A percentile compares a stretch with the other conserved stretches of the same genome.
These are phyloP conservation scores for Metarhizium guizhouense DNA, from an alignment of 2,329 filamentous ascomycete genomes.

Conservation along the genomic window DNA sequence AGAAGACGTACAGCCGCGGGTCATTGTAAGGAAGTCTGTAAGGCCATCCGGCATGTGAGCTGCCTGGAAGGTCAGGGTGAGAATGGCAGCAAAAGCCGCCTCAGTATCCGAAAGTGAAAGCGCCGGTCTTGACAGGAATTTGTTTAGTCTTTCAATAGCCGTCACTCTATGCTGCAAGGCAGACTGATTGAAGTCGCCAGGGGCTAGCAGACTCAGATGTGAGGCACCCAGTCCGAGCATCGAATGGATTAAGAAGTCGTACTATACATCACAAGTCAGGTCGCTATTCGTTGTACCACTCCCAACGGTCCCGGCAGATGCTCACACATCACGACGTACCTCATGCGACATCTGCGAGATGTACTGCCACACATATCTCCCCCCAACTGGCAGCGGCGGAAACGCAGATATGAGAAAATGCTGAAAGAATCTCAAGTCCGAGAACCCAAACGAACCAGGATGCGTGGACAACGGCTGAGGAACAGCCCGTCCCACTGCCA, in stretches of 20 bases:
- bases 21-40: constrained; percentile 28
- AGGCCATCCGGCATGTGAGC: constrained; percentile 30
- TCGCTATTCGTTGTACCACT: no score
- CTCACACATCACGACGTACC: no score
- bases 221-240: constrained; percentile 32
- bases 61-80: constrained; percentile 29
- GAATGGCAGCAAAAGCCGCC: constrained; percentile 26
- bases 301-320: no score
- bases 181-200: constrained; percentile 12
- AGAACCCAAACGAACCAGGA: no score
- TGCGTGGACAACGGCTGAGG: no score
- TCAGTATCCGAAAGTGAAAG: constrained; percentile 23
- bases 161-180: constrained; percentile 27
- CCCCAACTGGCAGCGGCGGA: constrained; percentile 28
- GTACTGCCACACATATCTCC: constrained; percentile 25
- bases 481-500: no score
- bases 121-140: constrained; percentile 19
- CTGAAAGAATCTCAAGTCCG: constrained; percentile 42
- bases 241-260: constrained; percentile 31
- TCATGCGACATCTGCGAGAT: constrained; percentile 27
- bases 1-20: constrained; percentile 24
- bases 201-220: constrained; percentile 22
- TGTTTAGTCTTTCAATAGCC: constrained; percentile 27
- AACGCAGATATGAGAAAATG: constrained; percentile 40
- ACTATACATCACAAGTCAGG: constrained; percentile 14